Evolutionary conservation across 805 yeast species (phyloP), one percentile per base, ranked within the genome.

Genomic region (Yamadazyma kitorensis): DNA sequence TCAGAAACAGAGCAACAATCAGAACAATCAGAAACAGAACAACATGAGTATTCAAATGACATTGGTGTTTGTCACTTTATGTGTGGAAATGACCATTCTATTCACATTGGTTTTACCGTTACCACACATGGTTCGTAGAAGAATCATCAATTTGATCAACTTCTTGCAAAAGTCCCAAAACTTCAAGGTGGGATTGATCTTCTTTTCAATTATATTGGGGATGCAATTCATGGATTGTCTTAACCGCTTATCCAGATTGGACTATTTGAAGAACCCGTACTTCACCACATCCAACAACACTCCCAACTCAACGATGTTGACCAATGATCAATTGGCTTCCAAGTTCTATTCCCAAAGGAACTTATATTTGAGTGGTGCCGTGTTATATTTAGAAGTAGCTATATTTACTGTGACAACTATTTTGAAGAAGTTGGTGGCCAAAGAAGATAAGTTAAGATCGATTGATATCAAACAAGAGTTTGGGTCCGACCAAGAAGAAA

Each of bases 301-400:
- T 13, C 13, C 33, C 15, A 34, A 36, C 15, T 17, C 26, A 10
- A 22, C 44, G 9, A 39, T 58, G 21, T 59, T 71, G 29, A 63
- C 70, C 26, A 56, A 64, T 24, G 82, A 79, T 15, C 72, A 67
- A 40, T 55, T 76, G 43, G 84, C 82, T 4, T 61, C 75, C 29
- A 74, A 78, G 40, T 78, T 80, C 37, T 79, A 77, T 46, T 68
- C 79, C 24, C 85, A 79, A 53, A 65, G 86, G 51, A 79, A 79
- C 44, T 61, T 76, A 26, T 79, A 79, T 51, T 66, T 79, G 35
- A 70, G 78, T 11, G 86, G 85, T 6, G 81, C 80, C 6, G 79
- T 78, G 4, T 54, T 79, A 39, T 79, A 74, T 54, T 67, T 76
- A 47, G 64, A 60, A 37, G 43, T 78, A 30, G 75, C 80, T 7